phyloP scores from a whole-genome alignment of 768 basidiomycete genomes.

The Trametes maxima region DNA sequence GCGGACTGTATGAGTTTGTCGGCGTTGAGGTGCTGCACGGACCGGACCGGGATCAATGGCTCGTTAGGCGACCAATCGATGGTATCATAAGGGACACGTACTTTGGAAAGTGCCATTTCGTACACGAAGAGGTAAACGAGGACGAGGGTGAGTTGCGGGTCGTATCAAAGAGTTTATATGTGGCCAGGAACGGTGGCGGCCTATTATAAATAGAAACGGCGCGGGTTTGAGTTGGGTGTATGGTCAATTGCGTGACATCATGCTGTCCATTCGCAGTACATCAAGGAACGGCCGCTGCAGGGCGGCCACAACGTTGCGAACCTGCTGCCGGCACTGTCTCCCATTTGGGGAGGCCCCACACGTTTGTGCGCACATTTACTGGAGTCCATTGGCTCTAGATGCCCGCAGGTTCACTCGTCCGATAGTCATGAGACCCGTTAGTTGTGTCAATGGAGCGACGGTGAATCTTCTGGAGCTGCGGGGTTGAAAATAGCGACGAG shows the following conservation, averaged over 20 bases:
- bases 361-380: not conserved
- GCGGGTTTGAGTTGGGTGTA: not conserved
- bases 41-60: not conserved
- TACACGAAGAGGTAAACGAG: not conserved
- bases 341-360: constrained; percentile 6
- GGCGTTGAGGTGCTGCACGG: constrained; percentile 62
- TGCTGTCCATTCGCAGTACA: constrained; percentile 1
- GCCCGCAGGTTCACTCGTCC: not conserved
- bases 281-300: constrained; percentile 10
- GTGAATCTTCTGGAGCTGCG: not conserved
- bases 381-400: not conserved
- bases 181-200: not conserved
- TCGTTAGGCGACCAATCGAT: not conserved
- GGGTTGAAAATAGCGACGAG: not conserved
- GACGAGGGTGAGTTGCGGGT: not conserved
- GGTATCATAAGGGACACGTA: constrained; percentile 20
- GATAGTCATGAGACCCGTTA: constrained; percentile 4
- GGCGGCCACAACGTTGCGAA: constrained; percentile 8
- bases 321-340: constrained; percentile 11
- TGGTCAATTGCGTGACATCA: constrained; percentile 12
- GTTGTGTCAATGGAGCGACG: not conserved
- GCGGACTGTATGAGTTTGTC: constrained; percentile 63
- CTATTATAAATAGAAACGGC: constrained; percentile 4
- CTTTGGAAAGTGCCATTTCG: constrained; percentile 65
- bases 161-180: not conserved